These are phyloP conservation scores for Yarrowia sp. DNA, from an alignment of 805 yeast genomes.

Conservation along the genomic window DNA sequence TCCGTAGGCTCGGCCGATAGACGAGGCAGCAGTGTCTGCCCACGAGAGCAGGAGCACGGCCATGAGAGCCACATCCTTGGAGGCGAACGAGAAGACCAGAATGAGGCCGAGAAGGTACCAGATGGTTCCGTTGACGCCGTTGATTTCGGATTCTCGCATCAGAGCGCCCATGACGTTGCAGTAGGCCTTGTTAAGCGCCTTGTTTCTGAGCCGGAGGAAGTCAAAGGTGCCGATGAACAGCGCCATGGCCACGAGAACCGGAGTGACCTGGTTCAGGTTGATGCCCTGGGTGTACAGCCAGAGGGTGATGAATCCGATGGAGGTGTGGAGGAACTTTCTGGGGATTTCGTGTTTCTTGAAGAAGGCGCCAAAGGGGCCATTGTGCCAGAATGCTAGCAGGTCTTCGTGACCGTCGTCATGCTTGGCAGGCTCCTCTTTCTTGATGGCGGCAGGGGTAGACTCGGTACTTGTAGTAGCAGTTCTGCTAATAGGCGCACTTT, in stretches of 20 bases:
- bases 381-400: slow-evolving; percentile 31
- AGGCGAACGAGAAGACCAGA: slow-evolving; percentile 69
- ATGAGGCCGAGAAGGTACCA: slow-evolving; percentile 85
- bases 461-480: not conserved
- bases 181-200: slow-evolving; percentile 68
- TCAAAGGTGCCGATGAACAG: slow-evolving; percentile 67
- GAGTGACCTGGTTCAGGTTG: slow-evolving; percentile 62
- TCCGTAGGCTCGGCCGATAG: slow-evolving; percentile 87
- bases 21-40: slow-evolving; percentile 98
- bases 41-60: slow-evolving; percentile 84
- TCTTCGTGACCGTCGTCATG: slow-evolving; percentile 1
- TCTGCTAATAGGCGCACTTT: slow-evolving; percentile 29
- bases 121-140: slow-evolving; percentile 76
- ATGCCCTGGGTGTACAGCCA: slow-evolving; percentile 71
- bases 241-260: slow-evolving; percentile 65
- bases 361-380: slow-evolving; percentile 55
- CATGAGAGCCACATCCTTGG: slow-evolving; percentile 82
- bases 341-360: slow-evolving; percentile 85
- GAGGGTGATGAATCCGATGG: slow-evolving; percentile 83
- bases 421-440: not conserved
- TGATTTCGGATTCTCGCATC: slow-evolving; percentile 83
- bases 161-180: slow-evolving; percentile 75
- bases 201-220: slow-evolving; percentile 65
- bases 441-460: not conserved
- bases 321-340: slow-evolving; percentile 84